Conservation (phyloP, 2,329 filamentous ascomycete genomes). For the Neoscytalidium dimidiatum region DNA sequence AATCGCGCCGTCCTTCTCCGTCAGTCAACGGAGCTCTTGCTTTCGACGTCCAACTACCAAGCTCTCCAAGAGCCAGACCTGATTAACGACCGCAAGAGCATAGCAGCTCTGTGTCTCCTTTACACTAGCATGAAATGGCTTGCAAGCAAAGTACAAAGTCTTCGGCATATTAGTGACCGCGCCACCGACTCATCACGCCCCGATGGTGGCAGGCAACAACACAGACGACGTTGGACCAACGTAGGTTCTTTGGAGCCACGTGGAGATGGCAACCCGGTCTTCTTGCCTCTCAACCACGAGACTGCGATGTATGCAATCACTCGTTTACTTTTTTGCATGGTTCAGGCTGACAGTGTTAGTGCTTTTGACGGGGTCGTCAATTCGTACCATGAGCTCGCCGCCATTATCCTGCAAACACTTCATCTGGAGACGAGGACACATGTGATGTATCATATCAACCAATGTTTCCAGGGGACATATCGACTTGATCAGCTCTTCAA, state of each 20-base stretch:
- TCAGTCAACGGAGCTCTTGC: slow-evolving; percentile 41
- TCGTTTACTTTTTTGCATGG: background rate
- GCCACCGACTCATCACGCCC: slow-evolving; percentile 66
- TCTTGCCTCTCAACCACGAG: slow-evolving; percentile 84
- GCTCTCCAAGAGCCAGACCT: slow-evolving; percentile 60
- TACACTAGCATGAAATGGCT: slow-evolving; percentile 99
- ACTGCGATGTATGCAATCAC: slow-evolving; percentile 68
- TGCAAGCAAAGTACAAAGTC: slow-evolving; percentile 74
- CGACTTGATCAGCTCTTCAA: slow-evolving; percentile 70
- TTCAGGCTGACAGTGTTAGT: slow-evolving; percentile 42
- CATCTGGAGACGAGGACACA: slow-evolving; percentile 88
- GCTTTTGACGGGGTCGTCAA: slow-evolving; percentile 85
- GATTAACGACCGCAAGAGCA: slow-evolving; percentile 84
- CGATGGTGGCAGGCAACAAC: slow-evolving; percentile 45
- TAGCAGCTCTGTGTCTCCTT: slow-evolving; percentile 80
- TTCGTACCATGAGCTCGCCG: slow-evolving; percentile 79
- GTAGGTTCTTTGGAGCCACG: slow-evolving; percentile 55
- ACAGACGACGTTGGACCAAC: slow-evolving; percentile 80
- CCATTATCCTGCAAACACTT: slow-evolving; percentile 77
- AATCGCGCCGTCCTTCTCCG: slow-evolving; percentile 54
- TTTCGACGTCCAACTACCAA: slow-evolving; percentile 58
- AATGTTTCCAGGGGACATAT: slow-evolving; percentile 49
- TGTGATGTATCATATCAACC: slow-evolving; percentile 75
- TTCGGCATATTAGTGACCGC: slow-evolving; percentile 79
- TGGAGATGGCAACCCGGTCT: slow-evolving; percentile 67